Base-by-base conservation (phyloP, 1,284 basidiomycete genomes). In the Cryptococcus neoformans region DNA sequence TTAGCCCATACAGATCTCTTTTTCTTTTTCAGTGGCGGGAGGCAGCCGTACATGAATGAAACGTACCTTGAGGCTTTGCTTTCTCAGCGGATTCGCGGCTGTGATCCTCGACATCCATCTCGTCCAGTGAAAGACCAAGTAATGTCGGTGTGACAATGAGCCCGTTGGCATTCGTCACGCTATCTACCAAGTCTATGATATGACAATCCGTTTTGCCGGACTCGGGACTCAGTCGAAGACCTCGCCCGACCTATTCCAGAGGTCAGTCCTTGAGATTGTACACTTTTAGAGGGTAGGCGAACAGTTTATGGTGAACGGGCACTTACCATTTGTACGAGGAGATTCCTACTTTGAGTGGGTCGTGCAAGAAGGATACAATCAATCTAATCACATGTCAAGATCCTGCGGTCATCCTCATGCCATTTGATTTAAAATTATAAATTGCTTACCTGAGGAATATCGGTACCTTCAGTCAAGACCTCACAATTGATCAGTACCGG, bases 401-500 rank as follows among this genome's bases (percentile, higher is more conserved):
- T 17, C 14, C 36, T 37, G 58, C 37, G 39, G 7, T 57, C 60
- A 9, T 62, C 57, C 46, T 65, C 56, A 37, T 48, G 17, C 14
- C 14, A 6, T 4, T 39, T 6, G 9, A 40, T 11, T 16, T 28
- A 5, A 34, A 6, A n/a, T 28, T 1, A n/a, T n/a, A n/a, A 36
- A 9, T 0, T 4, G 58, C 73, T 52, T 49, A 75, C 75, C 57
- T 90, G 90, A 0, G 90, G 90, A 50, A 94, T 90, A 76, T 93
- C 91, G 6, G 90, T 83, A 1, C 92, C 92, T 78, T 96, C 93
- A 0, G 92, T 94, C 62, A 98, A 80, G 52, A 98, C 89, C 28
- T 91, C 88, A 71, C 94, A 98, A 70, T 98, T 98, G 52, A 98
- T 78, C 39, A 99, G 80, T 0, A 99, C 90, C 4, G 93, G 91